These are phyloP conservation scores for Saccharomycopsis oosterbeekiorum DNA, from an alignment of 805 yeast genomes.

Conservation along the genomic window DNA sequence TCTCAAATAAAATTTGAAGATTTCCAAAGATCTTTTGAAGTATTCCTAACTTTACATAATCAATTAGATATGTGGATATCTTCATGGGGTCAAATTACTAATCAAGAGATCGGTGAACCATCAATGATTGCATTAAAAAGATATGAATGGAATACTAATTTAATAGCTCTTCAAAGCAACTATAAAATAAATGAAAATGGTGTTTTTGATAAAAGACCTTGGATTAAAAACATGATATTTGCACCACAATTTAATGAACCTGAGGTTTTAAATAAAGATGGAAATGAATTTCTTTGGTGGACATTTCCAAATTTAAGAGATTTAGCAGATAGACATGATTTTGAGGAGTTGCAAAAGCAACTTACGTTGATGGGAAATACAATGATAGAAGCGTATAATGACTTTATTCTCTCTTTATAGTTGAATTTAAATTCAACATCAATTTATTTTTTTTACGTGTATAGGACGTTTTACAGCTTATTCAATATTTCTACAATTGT, in stretches of 20 bases:
- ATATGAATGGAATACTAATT: conserved; percentile 71
- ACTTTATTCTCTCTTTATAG: neutral
- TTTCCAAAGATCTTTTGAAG: conserved; percentile 25
- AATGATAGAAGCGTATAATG: neutral
- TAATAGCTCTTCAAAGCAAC: conserved; percentile 42
- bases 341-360: conserved; percentile 24
- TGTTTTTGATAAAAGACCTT: conserved; percentile 43
- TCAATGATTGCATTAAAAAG: conserved; percentile 60
- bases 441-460: neutral
- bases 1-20: conserved; percentile 19
- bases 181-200: conserved; percentile 35
- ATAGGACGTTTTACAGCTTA: too few relatives aligned
- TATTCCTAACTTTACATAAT: conserved; percentile 35
- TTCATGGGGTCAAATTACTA: conserved; percentile 53
- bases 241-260: conserved; percentile 63
- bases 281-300: conserved; percentile 38
- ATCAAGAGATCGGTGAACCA: conserved; percentile 56
- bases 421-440: neutral
- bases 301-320: conserved; percentile 75
- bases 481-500: neutral
- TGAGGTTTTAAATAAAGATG: conserved; percentile 23
- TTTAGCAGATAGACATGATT: conserved; percentile 29
- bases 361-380: neutral
- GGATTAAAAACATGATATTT: conserved; percentile 56
- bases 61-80: conserved; percentile 45